Evolutionary conservation across 768 basidiomycete genomes (phyloP), one percentile per base, ranked within the genome.

Genomic region (Lentinula aciculospora): DNA sequence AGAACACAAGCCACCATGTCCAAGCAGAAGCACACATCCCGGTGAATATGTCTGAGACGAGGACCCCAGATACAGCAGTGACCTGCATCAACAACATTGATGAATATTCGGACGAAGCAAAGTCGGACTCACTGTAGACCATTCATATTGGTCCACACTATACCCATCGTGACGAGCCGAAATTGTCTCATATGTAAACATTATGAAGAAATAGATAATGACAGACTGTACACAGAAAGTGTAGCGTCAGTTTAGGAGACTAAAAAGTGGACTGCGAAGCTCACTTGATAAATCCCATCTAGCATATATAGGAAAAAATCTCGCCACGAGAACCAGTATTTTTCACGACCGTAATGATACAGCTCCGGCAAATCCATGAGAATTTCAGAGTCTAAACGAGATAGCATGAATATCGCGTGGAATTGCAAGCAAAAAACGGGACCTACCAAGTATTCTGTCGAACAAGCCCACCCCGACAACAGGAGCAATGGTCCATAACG

Each of bases 401-500:
- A 28, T 19, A 17, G 19, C 10, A 23, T 10, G 29, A 13, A 29
- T 7, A 17, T 61, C 50, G 61, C 39, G 19, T 39, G 27, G 23
- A 9, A 10, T 42, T 39, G 21, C 7, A 23, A 34, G n/a, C n/a
- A 29, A 46, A 25, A 28, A 21, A 19, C 27, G 7, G 55, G 27
- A 76, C 87, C 36, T 60, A 91, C 90, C 89, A 63, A 91, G 81
- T 61, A 95, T 81, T 25, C 94, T 86, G 68, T 99, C 97, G 69
- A 99, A 98, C 49, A 98, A 69, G 61, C 97, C 97, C 60, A 98
- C 94, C n/a, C 86, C 97, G 66, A 99, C 89, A 58, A 98, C 96
- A 48, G 97, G 96, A 1, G 87, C 84, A 58, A 97, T 74, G 0
- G 91, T 91, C 92, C 92, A 99, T 77, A 99, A 92, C 2, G 97